These are phyloP conservation scores for Cordia subcordata DNA, from an alignment of 257 asterid species.

Conservation along the genomic window DNA sequence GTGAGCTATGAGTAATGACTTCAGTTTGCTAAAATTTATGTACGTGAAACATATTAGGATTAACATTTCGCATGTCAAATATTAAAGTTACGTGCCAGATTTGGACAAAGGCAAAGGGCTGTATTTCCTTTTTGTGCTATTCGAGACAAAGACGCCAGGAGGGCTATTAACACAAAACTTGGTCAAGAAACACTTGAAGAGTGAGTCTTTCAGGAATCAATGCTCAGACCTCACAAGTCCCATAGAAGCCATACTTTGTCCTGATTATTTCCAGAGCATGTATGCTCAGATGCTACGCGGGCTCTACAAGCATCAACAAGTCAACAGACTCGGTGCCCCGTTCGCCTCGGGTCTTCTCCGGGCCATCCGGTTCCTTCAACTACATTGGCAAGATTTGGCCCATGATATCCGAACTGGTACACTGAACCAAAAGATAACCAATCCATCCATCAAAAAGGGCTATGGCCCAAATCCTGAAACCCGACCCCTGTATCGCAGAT, in stretches of 20 bases:
- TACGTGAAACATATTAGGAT: background rate
- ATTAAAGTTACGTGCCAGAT: slow-evolving; percentile 36
- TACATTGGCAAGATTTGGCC: slow-evolving; percentile 27
- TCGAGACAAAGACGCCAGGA: slow-evolving; percentile 36
- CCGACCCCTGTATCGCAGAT: slow-evolving; percentile 31
- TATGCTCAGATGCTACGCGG: slow-evolving; percentile 47
- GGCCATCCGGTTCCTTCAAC: slow-evolving; percentile 34
- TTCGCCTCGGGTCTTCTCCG: slow-evolving; percentile 41
- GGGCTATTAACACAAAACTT: slow-evolving; percentile 33
- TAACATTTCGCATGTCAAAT: slow-evolving; percentile 1
- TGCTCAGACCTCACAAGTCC: slow-evolving; percentile 18
- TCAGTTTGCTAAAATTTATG: background rate
- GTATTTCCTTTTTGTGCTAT: slow-evolving; percentile 27
- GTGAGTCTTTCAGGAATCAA: slow-evolving; percentile 30
- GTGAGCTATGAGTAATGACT: slow-evolving; percentile 6
- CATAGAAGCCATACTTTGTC: slow-evolving; percentile 32
- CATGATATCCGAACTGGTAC: slow-evolving; percentile 34
- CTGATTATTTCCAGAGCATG: slow-evolving; percentile 32
- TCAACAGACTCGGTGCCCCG: slow-evolving; percentile 35
- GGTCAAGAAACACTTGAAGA: slow-evolving; percentile 34
- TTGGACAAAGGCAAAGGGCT: slow-evolving; percentile 39
- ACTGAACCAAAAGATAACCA: slow-evolving; percentile 16
- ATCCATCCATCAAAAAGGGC: slow-evolving; percentile 17
- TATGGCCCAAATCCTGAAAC: slow-evolving; percentile 24
- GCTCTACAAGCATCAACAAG: slow-evolving; percentile 30